phyloP scores from a whole-genome alignment of 306 rosid species.

The Prunus padus region DNA sequence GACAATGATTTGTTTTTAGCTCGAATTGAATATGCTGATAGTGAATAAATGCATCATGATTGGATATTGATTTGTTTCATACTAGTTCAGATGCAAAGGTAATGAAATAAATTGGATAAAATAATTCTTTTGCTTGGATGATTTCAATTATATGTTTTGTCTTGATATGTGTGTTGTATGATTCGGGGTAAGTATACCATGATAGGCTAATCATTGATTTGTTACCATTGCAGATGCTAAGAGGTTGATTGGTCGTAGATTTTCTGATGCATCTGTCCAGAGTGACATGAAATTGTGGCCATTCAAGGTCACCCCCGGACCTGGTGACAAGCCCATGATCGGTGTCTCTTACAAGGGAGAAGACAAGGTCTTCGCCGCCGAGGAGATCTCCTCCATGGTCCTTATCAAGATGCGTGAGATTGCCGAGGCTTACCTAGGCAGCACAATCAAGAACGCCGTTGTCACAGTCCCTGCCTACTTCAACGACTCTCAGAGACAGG shows the following conservation, averaged over 20 bases:
- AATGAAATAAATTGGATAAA: no score
- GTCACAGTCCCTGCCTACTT: slow-evolving; percentile 74
- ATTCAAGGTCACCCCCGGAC: slow-evolving; percentile 49
- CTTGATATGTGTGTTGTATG: background rate
- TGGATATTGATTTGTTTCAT: background rate
- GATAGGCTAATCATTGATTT: background rate
- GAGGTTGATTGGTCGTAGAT: slow-evolving; percentile 65
- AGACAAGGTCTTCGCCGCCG: slow-evolving; percentile 63
- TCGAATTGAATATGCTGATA: no score
- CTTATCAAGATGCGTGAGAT: slow-evolving; percentile 72
- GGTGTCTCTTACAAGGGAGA: slow-evolving; percentile 60
- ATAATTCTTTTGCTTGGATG: background rate
- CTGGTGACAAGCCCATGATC: slow-evolving; percentile 69
- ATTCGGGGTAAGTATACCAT: background rate
- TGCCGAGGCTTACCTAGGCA: slow-evolving; percentile 68
- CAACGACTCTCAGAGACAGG: slow-evolving; percentile 68
- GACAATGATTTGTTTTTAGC: no score
- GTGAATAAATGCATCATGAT: no score
- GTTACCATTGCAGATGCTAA: slow-evolving; percentile 45
- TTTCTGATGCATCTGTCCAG: slow-evolving; percentile 58
- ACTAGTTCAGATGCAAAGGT: no score
- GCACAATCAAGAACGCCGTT: slow-evolving; percentile 54
- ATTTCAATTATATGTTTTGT: background rate
- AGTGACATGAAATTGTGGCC: slow-evolving; percentile 71
- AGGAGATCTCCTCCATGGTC: slow-evolving; percentile 67